phyloP scores from a whole-genome alignment of 768 basidiomycete genomes.

The Mycena amicta region DNA sequence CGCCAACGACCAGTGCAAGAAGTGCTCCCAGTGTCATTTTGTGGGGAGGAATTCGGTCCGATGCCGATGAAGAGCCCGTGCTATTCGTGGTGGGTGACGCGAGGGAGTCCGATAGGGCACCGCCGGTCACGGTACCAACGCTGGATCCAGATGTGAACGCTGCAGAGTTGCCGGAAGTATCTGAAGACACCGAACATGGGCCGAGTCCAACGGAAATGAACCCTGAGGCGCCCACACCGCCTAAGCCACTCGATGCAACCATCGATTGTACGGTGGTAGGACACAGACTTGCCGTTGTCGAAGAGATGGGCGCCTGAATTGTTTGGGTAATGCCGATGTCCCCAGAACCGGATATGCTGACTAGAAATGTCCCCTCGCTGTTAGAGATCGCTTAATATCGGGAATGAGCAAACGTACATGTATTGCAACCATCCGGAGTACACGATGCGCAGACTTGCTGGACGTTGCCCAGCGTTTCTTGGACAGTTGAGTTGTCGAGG shows the following conservation, averaged over 20 bases:
- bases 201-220: neutral
- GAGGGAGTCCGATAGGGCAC: neutral
- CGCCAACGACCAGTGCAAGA: neutral
- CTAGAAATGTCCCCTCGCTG: neutral
- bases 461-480: constrained; percentile 15
- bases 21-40: neutral
- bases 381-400: neutral
- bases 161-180: neutral
- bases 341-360: constrained; percentile 7
- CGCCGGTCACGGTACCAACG: no score
- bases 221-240: neutral
- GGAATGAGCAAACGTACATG: constrained; percentile 5
- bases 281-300: neutral
- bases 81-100: neutral
- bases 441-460: constrained; percentile 16
- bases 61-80: neutral
- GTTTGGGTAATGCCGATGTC: neutral
- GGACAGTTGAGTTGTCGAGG: constrained; percentile 2
- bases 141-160: neutral
- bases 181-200: neutral
- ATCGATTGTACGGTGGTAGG: neutral
- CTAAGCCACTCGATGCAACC: neutral
- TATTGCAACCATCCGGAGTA: constrained; percentile 13
- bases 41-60: neutral
- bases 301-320: neutral